A percentile compares a stretch with the other conserved stretches of the same genome.
phyloP scores from a whole-genome alignment of 2,329 filamentous ascomycete species.

The Gaeumannomyces tritici region DNA sequence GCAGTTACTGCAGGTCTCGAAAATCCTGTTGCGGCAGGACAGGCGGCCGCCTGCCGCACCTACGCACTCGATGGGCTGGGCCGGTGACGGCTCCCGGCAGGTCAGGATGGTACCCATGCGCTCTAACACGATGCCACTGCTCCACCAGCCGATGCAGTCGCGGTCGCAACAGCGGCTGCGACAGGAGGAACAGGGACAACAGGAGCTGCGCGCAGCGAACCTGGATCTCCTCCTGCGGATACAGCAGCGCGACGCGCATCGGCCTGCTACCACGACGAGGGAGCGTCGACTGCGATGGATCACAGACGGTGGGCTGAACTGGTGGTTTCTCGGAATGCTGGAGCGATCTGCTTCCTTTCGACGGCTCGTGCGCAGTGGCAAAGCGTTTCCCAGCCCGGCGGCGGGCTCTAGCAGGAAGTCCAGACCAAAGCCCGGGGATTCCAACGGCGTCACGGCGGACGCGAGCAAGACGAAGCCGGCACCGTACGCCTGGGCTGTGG shows the following conservation, averaged over 20 bases:
- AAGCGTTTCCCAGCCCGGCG: not conserved
- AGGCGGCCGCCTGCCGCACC: not conserved
- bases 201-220: not conserved
- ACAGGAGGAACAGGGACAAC: not conserved
- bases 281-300: constrained; percentile 1
- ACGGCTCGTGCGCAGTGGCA: not conserved
- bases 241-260: not conserved
- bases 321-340: constrained; percentile 3
- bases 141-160: not conserved
- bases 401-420: no score
- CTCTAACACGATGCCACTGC: not conserved
- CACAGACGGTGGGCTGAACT: not conserved
- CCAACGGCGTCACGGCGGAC: not conserved
- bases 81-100: not conserved
- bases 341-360: not conserved
- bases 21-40: not conserved
- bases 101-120: no score
- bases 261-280: not conserved
- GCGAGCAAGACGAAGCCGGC: not conserved
- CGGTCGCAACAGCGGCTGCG: not conserved
- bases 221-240: not conserved
- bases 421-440: not conserved
- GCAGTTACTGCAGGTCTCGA: not conserved
- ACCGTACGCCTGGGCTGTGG: not conserved
- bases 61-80: not conserved